phyloP scores from a whole-genome alignment of 352 stramenopile genomes.

The Albugo laibachii region DNA sequence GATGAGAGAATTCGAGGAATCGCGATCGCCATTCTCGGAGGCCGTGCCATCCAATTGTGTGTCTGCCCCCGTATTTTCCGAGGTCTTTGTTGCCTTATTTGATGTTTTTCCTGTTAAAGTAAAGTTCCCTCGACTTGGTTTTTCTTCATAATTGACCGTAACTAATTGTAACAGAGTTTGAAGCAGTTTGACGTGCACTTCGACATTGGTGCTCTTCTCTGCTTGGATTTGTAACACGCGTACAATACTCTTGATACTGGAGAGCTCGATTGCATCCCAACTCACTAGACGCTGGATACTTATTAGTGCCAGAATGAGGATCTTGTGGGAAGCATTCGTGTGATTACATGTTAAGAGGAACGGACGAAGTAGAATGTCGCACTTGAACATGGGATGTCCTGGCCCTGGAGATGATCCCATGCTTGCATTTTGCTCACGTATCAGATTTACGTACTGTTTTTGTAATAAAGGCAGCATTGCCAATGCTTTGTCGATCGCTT shows the following conservation, averaged over 20 bases:
- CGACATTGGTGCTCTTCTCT: constrained; percentile 59
- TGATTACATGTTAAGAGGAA: constrained; percentile 96
- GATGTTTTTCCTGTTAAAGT: too few species aligned
- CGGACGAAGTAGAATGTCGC: constrained; percentile 87
- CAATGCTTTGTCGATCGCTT: constrained; percentile 90
- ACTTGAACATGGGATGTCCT: constrained; percentile 83
- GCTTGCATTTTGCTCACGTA: constrained; percentile 22
- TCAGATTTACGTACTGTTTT: constrained; percentile 85
- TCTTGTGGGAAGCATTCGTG: constrained; percentile 85
- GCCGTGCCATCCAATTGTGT: neutral
- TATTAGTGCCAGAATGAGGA: constrained; percentile 86
- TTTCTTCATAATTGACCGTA: constrained; percentile 48
- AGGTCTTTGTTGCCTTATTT: too few species aligned
- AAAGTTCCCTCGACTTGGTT: neutral
- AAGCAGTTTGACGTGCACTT: constrained; percentile 78
- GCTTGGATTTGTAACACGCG: constrained; percentile 92
- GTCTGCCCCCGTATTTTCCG: neutral
- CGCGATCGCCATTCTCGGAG: neutral
- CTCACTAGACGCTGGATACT: constrained; percentile 90
- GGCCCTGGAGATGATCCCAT: constrained; percentile 44
- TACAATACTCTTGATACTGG: constrained; percentile 88
- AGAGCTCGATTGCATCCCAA: constrained; percentile 87
- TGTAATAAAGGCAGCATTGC: constrained; percentile 85
- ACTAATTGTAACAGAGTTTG: constrained; percentile 78
- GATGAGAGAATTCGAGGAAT: constrained; percentile 21